These are phyloP conservation scores for Angophora floribunda DNA, from an alignment of 345 rosid genomes.

Conservation along the genomic window DNA sequence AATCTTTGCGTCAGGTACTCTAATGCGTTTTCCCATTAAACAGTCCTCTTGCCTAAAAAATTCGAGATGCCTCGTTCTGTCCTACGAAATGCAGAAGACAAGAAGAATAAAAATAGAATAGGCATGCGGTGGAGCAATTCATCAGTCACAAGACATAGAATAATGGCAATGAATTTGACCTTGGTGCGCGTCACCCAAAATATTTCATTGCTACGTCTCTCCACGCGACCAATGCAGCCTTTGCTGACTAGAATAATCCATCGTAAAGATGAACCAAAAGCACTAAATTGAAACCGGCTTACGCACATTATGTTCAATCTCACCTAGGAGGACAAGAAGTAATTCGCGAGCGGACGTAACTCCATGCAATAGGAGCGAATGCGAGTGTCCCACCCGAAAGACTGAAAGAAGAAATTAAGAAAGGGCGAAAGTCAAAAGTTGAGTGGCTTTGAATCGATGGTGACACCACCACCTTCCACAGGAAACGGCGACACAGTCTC, in stretches of 20 bases:
- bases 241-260: not conserved
- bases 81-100: not conserved
- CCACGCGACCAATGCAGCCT: not conserved
- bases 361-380: not conserved
- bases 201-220: not conserved
- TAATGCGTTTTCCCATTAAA: not conserved
- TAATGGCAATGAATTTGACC: not conserved
- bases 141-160: not conserved
- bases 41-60: not conserved
- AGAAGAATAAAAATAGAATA: not conserved
- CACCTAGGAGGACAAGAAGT: not conserved
- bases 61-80: not conserved
- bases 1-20: not conserved
- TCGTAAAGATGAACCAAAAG: not conserved
- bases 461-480: constrained; percentile 6
- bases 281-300: not conserved
- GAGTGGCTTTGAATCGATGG: constrained; percentile 6
- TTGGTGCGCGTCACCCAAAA: not conserved
- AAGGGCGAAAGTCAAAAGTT: not conserved
- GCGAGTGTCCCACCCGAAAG: not conserved
- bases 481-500: constrained; percentile 10
- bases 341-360: not conserved
- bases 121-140: not conserved
- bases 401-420: not conserved
- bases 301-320: not conserved